Conservation (phyloP, 768 basidiomycete genomes). For the Leccinum imitatum region DNA sequence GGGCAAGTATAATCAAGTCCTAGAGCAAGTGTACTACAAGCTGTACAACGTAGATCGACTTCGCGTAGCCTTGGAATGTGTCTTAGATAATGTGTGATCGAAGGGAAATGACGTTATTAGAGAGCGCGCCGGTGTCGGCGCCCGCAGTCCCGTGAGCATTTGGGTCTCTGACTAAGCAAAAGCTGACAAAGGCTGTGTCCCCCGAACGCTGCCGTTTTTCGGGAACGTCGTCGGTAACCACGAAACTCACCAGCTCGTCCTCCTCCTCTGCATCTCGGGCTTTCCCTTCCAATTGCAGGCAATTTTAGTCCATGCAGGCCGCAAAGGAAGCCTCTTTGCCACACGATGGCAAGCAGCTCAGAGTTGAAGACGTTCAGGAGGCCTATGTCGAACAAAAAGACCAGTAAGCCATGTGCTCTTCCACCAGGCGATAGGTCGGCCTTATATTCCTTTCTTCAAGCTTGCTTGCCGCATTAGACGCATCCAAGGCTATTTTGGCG, state of each 20-base stretch:
- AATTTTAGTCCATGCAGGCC: conserved; percentile 15
- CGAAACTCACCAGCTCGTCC: not conserved
- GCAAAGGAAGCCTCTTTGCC: conserved; percentile 16
- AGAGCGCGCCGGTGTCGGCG: no score
- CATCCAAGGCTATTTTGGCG: conserved; percentile 63
- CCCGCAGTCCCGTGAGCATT: not conserved
- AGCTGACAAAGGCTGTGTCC: conserved; percentile 10
- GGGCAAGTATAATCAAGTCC: conserved; percentile 40
- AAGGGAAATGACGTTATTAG: no score
- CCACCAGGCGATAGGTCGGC: not conserved
- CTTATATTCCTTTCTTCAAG: conserved; percentile 8
- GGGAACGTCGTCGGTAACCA: not conserved
- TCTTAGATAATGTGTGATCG: no score
- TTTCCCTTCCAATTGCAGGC: conserved; percentile 5
- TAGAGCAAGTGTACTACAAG: conserved; percentile 49
- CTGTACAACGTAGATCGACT: not conserved
- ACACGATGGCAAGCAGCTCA: conserved; percentile 34
- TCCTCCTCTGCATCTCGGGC: conserved; percentile 2
- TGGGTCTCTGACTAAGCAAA: conserved; percentile 19
- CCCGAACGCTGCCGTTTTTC: not conserved
- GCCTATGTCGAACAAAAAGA: conserved; percentile 75
- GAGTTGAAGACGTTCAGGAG: conserved; percentile 72
- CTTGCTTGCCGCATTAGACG: conserved; percentile 74
- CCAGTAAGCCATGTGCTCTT: conserved; percentile 46
- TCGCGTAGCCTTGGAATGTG: no score